Conservation (phyloP, 352 stramenopile genomes). For the Pythium sukuiense region DNA sequence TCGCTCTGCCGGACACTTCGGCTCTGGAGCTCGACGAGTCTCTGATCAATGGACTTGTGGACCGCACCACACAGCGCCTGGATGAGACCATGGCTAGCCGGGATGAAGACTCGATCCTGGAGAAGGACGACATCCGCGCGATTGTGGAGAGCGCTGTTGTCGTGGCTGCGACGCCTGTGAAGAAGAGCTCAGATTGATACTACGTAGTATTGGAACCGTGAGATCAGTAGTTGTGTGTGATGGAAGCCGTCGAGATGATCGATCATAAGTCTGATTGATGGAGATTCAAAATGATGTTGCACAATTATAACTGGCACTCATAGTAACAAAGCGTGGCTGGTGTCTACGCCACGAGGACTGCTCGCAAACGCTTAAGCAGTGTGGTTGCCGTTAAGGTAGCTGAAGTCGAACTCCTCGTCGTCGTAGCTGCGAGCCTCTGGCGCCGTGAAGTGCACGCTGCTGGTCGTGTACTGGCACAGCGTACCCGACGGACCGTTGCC, state of each 20-base stretch:
- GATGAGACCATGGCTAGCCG: constrained; percentile 43
- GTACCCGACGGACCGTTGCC: constrained; percentile 10
- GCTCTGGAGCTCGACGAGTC: constrained; percentile 60
- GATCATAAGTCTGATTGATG: no score
- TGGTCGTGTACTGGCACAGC: constrained; percentile 20
- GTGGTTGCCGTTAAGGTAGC: constrained; percentile 1
- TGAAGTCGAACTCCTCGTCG: constrained; percentile 2
- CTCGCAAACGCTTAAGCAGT: neutral
- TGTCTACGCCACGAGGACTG: no score
- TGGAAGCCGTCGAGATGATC: no score
- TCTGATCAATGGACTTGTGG: constrained; percentile 51
- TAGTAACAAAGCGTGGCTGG: neutral
- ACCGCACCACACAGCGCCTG: constrained; percentile 52
- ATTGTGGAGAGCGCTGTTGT: constrained; percentile 52
- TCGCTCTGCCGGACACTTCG: constrained; percentile 52
- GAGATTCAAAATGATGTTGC: neutral
- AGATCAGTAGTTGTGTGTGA: no score
- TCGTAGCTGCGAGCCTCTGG: neutral
- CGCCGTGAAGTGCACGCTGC: constrained; percentile 11
- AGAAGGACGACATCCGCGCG: constrained; percentile 60
- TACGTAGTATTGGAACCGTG: no score
- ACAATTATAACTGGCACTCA: neutral
- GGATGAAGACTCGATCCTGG: constrained; percentile 39
- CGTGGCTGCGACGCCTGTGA: constrained; percentile 17
- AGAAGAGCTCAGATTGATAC: neutral